phyloP scores from a whole-genome alignment of 768 basidiomycete genomes.

The Chlorophyllum brunneum region DNA sequence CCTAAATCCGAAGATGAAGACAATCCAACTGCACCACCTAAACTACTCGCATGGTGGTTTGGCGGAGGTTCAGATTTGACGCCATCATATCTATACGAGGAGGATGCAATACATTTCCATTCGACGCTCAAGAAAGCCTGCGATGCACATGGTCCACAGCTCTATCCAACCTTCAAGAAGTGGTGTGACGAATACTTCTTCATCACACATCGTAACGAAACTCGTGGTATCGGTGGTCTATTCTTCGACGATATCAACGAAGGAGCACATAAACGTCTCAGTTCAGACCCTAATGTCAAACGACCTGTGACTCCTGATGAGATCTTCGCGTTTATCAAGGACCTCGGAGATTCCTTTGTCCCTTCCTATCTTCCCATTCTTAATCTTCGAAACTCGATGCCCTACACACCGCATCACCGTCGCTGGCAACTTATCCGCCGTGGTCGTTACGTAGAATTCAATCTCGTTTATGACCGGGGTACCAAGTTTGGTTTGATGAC shows the following conservation, averaged over 20 bases:
- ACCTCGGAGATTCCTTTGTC: slow-evolving; percentile 76
- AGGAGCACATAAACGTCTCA: slow-evolving; percentile 58
- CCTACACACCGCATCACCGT: slow-evolving; percentile 62
- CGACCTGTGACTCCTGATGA: slow-evolving; percentile 60
- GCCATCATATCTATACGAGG: slow-evolving; percentile 86
- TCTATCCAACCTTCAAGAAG: slow-evolving; percentile 81
- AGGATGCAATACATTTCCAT: slow-evolving; percentile 90
- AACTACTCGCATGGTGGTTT: slow-evolving; percentile 94
- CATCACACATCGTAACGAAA: slow-evolving; percentile 83
- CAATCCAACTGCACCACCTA: slow-evolving; percentile 34
- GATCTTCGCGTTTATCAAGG: slow-evolving; percentile 72
- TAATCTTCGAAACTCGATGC: slow-evolving; percentile 45
- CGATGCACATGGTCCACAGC: slow-evolving; percentile 58
- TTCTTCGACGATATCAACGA: slow-evolving; percentile 93
- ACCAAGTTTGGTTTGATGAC: slow-evolving; percentile 86
- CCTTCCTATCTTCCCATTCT: slow-evolving; percentile 92
- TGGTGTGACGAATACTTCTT: slow-evolving; percentile 99
- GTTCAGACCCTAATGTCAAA: slow-evolving; percentile 27
- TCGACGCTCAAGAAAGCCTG: slow-evolving; percentile 69
- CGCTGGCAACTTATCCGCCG: slow-evolving; percentile 92
- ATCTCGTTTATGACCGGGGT: slow-evolving; percentile 81
- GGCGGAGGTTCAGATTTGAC: slow-evolving; percentile 96
- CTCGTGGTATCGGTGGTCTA: slow-evolving; percentile 88
- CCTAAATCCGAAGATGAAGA: slow-evolving; percentile 27
- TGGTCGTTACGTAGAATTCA: slow-evolving; percentile 95